Percentiles rank a stretch among this genome's conserved stretches.
Conservation (phyloP, 2,329 filamentous ascomycete species). For the Gnomoniopsis smithogilvyi region DNA sequence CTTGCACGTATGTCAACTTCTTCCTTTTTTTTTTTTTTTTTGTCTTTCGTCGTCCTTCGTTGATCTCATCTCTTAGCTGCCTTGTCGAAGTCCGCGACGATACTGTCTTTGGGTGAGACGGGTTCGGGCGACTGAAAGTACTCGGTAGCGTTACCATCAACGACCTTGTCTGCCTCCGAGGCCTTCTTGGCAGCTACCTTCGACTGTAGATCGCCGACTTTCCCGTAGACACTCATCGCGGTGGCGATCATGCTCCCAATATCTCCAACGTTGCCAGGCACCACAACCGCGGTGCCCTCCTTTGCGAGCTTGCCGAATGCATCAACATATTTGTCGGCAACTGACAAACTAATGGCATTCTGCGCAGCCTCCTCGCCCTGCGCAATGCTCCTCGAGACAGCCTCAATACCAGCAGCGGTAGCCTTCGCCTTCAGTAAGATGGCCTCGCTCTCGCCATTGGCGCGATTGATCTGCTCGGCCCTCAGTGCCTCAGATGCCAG, state of each 20-base stretch:
- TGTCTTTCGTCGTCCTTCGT: neutral
- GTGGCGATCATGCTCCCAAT: slow-evolving; percentile 96
- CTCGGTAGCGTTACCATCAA: slow-evolving; percentile 20
- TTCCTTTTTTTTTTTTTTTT: too few relatives aligned
- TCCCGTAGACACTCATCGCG: slow-evolving; percentile 91
- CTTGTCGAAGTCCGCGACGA: slow-evolving; percentile 28
- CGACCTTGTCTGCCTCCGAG: slow-evolving; percentile 31
- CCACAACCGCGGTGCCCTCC: slow-evolving; percentile 92
- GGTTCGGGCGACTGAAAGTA: slow-evolving; percentile 16
- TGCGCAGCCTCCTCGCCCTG: slow-evolving; percentile 73
- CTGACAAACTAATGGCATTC: slow-evolving; percentile 77
- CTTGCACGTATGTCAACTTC: neutral
- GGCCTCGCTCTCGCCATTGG: slow-evolving; percentile 89
- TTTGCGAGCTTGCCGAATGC: slow-evolving; percentile 90
- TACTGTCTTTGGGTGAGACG: slow-evolving; percentile 21
- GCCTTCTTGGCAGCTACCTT: slow-evolving; percentile 59
- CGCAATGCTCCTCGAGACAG: slow-evolving; percentile 73
- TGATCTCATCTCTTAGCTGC: slow-evolving; percentile 16
- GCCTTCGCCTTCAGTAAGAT: slow-evolving; percentile 83
- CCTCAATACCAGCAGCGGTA: slow-evolving; percentile 84
- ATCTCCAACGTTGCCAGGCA: slow-evolving; percentile 95
- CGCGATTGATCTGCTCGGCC: slow-evolving; percentile 89
- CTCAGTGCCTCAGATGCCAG: slow-evolving; percentile 89
- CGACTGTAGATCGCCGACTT: slow-evolving; percentile 78
- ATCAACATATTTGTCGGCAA: slow-evolving; percentile 95